Conservation (phyloP, 148 eudicot species). For the Dysphania ambrosioides region DNA sequence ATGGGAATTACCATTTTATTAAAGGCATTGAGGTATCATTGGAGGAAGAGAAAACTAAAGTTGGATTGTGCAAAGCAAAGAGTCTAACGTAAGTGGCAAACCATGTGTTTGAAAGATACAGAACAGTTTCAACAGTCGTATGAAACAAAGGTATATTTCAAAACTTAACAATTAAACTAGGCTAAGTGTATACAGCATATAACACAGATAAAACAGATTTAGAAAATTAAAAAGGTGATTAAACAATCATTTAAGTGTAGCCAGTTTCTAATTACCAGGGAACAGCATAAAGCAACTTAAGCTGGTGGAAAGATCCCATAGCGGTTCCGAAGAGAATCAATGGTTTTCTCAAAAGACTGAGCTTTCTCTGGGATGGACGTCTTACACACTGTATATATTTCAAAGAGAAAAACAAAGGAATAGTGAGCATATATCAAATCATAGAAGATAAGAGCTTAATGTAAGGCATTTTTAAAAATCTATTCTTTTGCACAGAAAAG, state of each 20-base stretch:
- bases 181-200: not conserved
- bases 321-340: slow-evolving; percentile 59
- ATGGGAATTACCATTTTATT: not conserved
- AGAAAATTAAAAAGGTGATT: not conserved
- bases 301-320: slow-evolving; percentile 44
- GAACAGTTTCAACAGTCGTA: not conserved
- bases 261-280: slow-evolving; percentile 22
- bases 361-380: slow-evolving; percentile 64
- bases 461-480: not conserved
- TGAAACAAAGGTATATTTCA: not conserved
- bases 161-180: not conserved
- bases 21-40: not conserved
- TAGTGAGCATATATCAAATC: not conserved
- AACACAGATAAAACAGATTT: not conserved
- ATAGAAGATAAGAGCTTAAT: not conserved
- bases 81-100: not conserved
- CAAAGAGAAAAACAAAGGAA: not conserved
- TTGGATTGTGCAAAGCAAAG: not conserved
- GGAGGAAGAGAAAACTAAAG: not conserved
- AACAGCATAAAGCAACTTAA: slow-evolving; percentile 15
- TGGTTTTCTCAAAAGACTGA: slow-evolving; percentile 55
- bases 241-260: not conserved
- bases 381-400: slow-evolving; percentile 56
- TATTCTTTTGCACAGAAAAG: not conserved
- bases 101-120: not conserved